These are phyloP conservation scores for Ascochyta lentis DNA, from an alignment of 2,329 filamentous ascomycete genomes.

Conservation along the genomic window DNA sequence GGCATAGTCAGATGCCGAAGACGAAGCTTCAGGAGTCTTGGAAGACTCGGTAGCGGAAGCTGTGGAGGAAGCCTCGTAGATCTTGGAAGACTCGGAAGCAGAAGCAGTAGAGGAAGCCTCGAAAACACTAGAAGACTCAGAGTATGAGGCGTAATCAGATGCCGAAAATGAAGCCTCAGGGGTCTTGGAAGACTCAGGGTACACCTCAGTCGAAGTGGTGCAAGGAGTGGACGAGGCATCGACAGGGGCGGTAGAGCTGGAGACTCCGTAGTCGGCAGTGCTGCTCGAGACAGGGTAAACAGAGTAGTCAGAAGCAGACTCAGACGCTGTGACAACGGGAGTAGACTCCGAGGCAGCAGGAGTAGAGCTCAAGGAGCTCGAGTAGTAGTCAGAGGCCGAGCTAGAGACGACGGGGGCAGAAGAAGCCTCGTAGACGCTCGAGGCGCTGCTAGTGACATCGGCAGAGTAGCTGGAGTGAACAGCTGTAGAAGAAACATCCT, in stretches of 20 bases:
- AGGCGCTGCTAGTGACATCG: slow-evolving; percentile 12
- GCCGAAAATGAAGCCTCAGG: slow-evolving; percentile 16
- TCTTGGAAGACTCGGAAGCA: slow-evolving; percentile 6
- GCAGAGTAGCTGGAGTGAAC: slow-evolving; percentile 9
- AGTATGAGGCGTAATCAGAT: slow-evolving; percentile 6
- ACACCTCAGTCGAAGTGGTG: slow-evolving; percentile 14
- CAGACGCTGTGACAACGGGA: background rate
- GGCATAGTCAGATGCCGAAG: slow-evolving; percentile 1
- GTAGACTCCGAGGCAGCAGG: background rate
- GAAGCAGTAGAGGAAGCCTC: background rate
- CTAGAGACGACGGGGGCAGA: slow-evolving; percentile 2
- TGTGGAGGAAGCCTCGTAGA: slow-evolving; percentile 2
- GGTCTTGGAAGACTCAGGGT: slow-evolving; percentile 15
- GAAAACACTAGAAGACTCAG: background rate
- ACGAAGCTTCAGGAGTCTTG: slow-evolving; percentile 7
- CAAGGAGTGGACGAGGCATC: slow-evolving; percentile 13
- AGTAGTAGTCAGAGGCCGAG: slow-evolving; percentile 4
- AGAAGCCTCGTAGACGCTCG: slow-evolving; percentile 4
- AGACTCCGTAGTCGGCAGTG: slow-evolving; percentile 2
- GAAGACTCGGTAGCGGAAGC: background rate
- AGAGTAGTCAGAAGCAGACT: slow-evolving; percentile 1
- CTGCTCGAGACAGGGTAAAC: slow-evolving; percentile 9
- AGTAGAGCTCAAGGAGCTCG: background rate
- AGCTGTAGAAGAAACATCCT: slow-evolving; percentile 9
- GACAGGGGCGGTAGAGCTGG: slow-evolving; percentile 4